Evolutionary conservation across 176 grass and related monocot genomes (phyloP), one percentile per base, ranked within the genome.

Genomic region (Eleusine coracana): DNA sequence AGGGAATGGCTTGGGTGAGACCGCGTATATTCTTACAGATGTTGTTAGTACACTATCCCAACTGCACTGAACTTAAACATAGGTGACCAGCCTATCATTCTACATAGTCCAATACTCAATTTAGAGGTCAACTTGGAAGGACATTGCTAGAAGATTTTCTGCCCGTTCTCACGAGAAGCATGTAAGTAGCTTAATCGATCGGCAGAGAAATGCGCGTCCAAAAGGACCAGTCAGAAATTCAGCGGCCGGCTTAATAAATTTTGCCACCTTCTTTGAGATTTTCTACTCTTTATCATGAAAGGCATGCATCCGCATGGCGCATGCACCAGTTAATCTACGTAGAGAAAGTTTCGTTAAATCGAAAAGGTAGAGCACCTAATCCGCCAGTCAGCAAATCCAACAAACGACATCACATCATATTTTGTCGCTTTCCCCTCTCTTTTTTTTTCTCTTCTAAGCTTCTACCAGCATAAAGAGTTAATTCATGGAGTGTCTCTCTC

Each of bases 301-400:
- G 40, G 58, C 75, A 74, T 52, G 18, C 58, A 61, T 56, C 18
- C 21, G 54, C 18, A 55, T 70, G 20, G 31, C 45, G 40, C 39
- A 29, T 63, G 76, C 60, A 37, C 49, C 44, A 75, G 23, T 75
- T 38, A 59, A 44, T n/a, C 71, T 59, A 44, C 16, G 7, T 46
- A 42, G 64, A 70, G 25, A 84, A 23, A 36, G 63, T 18, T 38
- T 3, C 31, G 40, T 62, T 29, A 61, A 38, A 20, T 39, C 16
- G 49, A 69, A 65, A 71, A 51, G 44, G 44, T 21, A 50, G 73
- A 6, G 17, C 60, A 74, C 70, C 77, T 37, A 80, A 54, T 46
- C 84, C 77, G 56, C 10, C 36, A 46, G 18, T 37, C 70, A 37
- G 37, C 77, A 67, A 73, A 74, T 67, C 48, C 60, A 67, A 73